These are phyloP conservation scores for Suhomyces kilbournensis DNA, from an alignment of 805 yeast genomes.

Conservation along the genomic window DNA sequence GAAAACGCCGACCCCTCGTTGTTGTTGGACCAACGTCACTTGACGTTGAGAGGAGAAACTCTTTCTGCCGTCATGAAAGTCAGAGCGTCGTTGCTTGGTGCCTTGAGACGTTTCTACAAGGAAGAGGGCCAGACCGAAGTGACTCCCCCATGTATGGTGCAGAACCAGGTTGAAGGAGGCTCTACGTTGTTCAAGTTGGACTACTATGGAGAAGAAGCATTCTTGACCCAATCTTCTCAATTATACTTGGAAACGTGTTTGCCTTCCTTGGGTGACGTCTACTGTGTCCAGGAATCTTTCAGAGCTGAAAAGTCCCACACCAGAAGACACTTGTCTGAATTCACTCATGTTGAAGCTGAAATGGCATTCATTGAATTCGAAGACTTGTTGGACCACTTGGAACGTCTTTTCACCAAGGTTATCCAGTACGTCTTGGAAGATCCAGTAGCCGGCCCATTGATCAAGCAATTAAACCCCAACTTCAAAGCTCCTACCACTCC, in stretches of 20 bases:
- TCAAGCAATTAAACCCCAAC: constrained; percentile 88
- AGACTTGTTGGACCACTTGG: constrained; percentile 82
- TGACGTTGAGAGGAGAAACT: constrained; percentile 95
- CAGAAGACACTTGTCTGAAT: constrained; percentile 95
- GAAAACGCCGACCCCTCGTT: constrained; percentile 93
- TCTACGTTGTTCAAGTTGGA: constrained; percentile 89
- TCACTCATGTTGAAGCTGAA: constrained; percentile 96
- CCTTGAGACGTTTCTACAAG: constrained; percentile 72
- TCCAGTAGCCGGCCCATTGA: constrained; percentile 87
- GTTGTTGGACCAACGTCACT: constrained; percentile 90
- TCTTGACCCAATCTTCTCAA: constrained; percentile 94
- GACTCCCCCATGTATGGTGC: constrained; percentile 99
- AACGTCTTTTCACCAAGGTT: constrained; percentile 65
- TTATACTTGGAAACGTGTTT: constrained; percentile 93
- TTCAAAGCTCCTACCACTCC: constrained; percentile 82
- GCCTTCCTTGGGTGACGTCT: constrained; percentile 96
- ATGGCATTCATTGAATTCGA: constrained; percentile 84
- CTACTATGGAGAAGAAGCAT: constrained; percentile 97
- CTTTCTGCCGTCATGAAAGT: constrained; percentile 91
- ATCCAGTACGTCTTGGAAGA: constrained; percentile 80
- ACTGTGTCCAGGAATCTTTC: constrained; percentile 96
- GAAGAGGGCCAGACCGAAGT: constrained; percentile 84
- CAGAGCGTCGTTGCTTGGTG: constrained; percentile 71
- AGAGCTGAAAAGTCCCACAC: constrained; percentile 99
- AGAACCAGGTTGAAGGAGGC: constrained; percentile 99